phyloP scores from a whole-genome alignment of 1,284 basidiomycete genomes.

The Cutaneotrichosporon daszewskae region DNA sequence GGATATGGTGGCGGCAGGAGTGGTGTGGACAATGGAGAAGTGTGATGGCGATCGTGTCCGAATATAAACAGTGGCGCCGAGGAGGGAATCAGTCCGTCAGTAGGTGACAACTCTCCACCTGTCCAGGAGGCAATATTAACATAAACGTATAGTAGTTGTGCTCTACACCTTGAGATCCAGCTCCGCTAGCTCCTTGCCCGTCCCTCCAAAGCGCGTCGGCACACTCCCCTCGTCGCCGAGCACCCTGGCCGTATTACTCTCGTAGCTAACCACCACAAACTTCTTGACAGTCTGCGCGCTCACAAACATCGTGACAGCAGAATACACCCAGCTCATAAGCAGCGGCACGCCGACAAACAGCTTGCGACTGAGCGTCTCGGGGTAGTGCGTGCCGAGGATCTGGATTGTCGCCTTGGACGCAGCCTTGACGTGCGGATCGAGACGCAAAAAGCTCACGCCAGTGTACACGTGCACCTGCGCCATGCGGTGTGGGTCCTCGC shows the following conservation, averaged over 20 bases:
- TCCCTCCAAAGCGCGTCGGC: constrained; percentile 23
- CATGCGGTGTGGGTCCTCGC: constrained; percentile 22
- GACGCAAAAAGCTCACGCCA: constrained; percentile 25
- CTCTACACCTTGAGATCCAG: constrained; percentile 7
- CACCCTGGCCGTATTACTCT: constrained; percentile 14
- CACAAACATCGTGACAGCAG: constrained; percentile 21
- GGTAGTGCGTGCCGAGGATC: constrained; percentile 25
- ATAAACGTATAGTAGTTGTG: too few relatives aligned
- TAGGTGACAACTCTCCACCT: too few relatives aligned
- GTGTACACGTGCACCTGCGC: constrained; percentile 27
- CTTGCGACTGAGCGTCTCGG: constrained; percentile 25
- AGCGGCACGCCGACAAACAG: constrained; percentile 28
- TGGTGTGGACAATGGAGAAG: too few relatives aligned
- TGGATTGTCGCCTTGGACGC: constrained; percentile 23
- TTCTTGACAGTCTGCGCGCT: constrained; percentile 22
- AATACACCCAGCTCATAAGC: constrained; percentile 29
- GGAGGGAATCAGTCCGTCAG: too few relatives aligned
- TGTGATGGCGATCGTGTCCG: too few relatives aligned
- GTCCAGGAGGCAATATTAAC: too few relatives aligned
- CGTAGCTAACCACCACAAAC: constrained; percentile 23
- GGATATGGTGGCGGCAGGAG: too few relatives aligned
- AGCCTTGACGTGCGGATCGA: constrained; percentile 24
- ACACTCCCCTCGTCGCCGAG: constrained; percentile 19
- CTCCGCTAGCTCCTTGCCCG: constrained; percentile 10
- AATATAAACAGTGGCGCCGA: too few relatives aligned